Conservation (phyloP, 163 green algal genomes). For the Botryococcus braunii region DNA sequence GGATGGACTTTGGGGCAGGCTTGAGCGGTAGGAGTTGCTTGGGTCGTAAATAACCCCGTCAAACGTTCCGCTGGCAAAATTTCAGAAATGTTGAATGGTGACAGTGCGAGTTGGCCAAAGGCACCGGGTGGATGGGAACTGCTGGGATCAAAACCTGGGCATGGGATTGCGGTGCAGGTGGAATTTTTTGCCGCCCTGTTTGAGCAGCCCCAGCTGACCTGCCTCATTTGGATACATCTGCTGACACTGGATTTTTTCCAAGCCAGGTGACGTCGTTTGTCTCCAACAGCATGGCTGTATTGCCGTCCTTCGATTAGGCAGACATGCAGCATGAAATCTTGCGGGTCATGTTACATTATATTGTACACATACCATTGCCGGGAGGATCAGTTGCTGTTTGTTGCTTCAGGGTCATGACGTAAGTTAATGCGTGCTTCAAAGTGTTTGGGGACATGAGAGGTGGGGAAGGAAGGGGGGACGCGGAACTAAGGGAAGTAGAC, state of each 20-base stretch:
- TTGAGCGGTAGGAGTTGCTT: too few relatives aligned
- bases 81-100: too few relatives aligned
- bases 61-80: too few relatives aligned
- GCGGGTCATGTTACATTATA: neutral
- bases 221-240: slow-evolving; percentile 12
- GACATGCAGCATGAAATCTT: neutral
- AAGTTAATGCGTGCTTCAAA: neutral
- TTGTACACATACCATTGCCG: neutral
- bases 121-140: too few relatives aligned
- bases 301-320: neutral
- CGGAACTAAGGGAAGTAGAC: neutral
- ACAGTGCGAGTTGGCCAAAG: too few relatives aligned
- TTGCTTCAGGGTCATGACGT: neutral
- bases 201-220: neutral
- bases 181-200: neutral
- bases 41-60: too few relatives aligned
- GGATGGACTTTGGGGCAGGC: too few relatives aligned
- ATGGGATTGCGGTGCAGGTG: slow-evolving; percentile 3
- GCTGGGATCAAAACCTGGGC: too few relatives aligned
- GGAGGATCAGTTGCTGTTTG: neutral
- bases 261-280: slow-evolving; percentile 2
- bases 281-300: neutral
- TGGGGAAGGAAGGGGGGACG: too few relatives aligned
- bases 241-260: slow-evolving; percentile 12
- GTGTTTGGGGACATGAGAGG: neutral